Evolutionary conservation across 768 basidiomycete species (phyloP).

Genomic region (Termitomyces eurrhizus): DNA sequence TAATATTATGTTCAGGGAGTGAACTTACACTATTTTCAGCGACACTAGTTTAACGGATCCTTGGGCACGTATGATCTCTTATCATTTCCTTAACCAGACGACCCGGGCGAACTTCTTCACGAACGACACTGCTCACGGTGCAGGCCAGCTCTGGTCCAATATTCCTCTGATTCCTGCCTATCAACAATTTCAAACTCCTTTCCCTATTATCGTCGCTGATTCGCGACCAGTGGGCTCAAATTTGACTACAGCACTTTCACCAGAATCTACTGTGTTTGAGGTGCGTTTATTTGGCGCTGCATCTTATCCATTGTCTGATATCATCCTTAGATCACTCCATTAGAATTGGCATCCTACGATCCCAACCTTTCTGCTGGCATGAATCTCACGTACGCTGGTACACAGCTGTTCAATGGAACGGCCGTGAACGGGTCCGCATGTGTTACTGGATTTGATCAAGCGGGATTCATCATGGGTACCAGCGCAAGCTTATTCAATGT

Average conservation of each 20-base stretch:
- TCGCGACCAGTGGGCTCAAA: constrained; percentile 46
- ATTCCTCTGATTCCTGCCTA: constrained; percentile 50
- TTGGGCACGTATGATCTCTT: constrained; percentile 62
- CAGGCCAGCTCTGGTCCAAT: constrained; percentile 67
- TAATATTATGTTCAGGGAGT: neutral
- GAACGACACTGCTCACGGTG: constrained; percentile 58
- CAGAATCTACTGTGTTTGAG: constrained; percentile 53
- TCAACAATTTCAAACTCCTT: constrained; percentile 47
- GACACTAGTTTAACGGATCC: constrained; percentile 64
- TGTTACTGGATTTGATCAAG: constrained; percentile 72
- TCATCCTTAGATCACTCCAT: constrained; percentile 45
- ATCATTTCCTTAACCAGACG: constrained; percentile 73
- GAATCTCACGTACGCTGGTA: constrained; percentile 62
- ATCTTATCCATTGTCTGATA: neutral
- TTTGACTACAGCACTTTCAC: constrained; percentile 32
- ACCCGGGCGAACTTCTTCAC: constrained; percentile 55
- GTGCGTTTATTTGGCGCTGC: constrained; percentile 26
- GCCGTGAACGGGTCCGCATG: constrained; percentile 56
- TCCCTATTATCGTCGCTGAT: constrained; percentile 63
- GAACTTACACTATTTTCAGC: constrained; percentile 25
- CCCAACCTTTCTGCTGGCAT: constrained; percentile 68
- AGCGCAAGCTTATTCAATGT: constrained; percentile 71
- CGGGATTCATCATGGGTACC: constrained; percentile 69
- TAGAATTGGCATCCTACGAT: constrained; percentile 74
- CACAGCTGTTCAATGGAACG: constrained; percentile 53